Percentiles rank a stretch among this genome's conserved stretches.
phyloP scores from a whole-genome alignment of 2,329 filamentous ascomycete genomes.

The Fusarium cicatricum region DNA sequence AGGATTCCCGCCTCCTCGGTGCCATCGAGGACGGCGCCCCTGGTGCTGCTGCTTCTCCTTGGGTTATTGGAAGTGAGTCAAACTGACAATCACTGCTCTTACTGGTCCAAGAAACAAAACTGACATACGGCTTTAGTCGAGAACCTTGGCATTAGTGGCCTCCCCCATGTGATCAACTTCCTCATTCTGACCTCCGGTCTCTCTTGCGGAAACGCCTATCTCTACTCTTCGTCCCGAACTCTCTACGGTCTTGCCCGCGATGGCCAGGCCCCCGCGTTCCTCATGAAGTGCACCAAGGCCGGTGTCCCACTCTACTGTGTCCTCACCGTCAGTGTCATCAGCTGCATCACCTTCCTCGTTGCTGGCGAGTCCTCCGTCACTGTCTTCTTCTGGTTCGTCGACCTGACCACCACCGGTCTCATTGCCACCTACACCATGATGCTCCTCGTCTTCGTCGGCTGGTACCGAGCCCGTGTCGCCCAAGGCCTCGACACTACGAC shows the following conservation, averaged over 20 bases:
- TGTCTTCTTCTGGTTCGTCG: conserved; percentile 62
- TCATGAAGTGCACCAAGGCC: conserved; percentile 64
- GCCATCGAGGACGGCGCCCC: conserved; percentile 57
- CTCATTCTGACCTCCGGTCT: conserved; percentile 65
- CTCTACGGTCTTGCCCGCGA: conserved; percentile 58
- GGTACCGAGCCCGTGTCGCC: conserved; percentile 58
- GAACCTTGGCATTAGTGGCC: conserved; percentile 58
- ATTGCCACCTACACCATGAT: conserved; percentile 64
- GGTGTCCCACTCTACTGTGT: conserved; percentile 68
- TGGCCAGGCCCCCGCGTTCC: conserved; percentile 56
- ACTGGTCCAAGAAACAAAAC: background rate
- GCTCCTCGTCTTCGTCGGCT: conserved; percentile 52
- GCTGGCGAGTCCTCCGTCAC: conserved; percentile 55
- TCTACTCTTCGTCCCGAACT: conserved; percentile 56
- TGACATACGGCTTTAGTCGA: conserved; percentile 46
- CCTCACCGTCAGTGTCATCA: conserved; percentile 55
- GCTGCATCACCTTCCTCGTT: conserved; percentile 60
- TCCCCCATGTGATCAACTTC: conserved; percentile 65
- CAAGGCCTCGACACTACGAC: conserved; percentile 55
- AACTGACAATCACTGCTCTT: too few species aligned
- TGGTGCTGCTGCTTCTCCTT: conserved; percentile 66
- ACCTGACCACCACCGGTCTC: conserved; percentile 62
- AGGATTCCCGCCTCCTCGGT: conserved; percentile 51
- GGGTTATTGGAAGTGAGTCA: conserved; percentile 58
- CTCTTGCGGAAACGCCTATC: conserved; percentile 57